These are phyloP conservation scores for Stygiomarasmius scandens DNA, from an alignment of 1,284 basidiomycete species.

Conservation along the genomic window DNA sequence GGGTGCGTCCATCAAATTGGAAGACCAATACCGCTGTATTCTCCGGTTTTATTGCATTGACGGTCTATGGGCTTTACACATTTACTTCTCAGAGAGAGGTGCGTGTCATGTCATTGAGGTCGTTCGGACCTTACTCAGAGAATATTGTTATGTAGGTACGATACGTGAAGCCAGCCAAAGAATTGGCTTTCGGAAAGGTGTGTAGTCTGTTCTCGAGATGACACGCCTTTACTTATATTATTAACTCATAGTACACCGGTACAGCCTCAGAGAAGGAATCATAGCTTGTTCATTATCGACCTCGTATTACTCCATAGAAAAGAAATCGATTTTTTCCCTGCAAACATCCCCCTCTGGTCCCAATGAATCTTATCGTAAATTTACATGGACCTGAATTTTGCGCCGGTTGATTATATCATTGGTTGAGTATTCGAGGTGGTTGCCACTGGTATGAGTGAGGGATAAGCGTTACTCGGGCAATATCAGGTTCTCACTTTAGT, in stretches of 20 bases:
- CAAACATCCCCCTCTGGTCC: too few species aligned
- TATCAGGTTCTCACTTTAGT: too few species aligned
- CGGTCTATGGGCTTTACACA: constrained; percentile 38
- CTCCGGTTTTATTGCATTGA: constrained; percentile 39
- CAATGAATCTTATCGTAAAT: too few species aligned
- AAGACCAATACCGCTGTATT: constrained; percentile 47
- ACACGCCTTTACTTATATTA: not conserved
- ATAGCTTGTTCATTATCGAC: not conserved
- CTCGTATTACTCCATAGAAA: not conserved
- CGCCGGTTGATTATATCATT: too few species aligned
- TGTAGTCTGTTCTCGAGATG: constrained; percentile 14
- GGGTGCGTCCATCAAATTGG: constrained; percentile 50
- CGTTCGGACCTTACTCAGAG: not conserved
- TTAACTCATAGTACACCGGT: not conserved
- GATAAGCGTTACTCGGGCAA: too few species aligned
- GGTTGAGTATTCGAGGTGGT: too few species aligned
- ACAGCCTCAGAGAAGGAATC: not conserved
- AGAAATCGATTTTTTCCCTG: not conserved
- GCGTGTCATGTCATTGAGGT: constrained; percentile 20
- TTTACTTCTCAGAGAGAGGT: constrained; percentile 47
- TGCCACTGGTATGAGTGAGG: too few species aligned
- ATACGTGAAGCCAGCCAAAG: constrained; percentile 31
- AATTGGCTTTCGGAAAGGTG: constrained; percentile 43
- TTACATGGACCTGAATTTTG: too few species aligned
- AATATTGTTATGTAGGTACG: constrained; percentile 18